A percentile compares a stretch with the other conserved stretches of the same genome.
These are phyloP conservation scores for Stephania cephalantha DNA, from an alignment of 164 flowering plant species.

Conservation along the genomic window DNA sequence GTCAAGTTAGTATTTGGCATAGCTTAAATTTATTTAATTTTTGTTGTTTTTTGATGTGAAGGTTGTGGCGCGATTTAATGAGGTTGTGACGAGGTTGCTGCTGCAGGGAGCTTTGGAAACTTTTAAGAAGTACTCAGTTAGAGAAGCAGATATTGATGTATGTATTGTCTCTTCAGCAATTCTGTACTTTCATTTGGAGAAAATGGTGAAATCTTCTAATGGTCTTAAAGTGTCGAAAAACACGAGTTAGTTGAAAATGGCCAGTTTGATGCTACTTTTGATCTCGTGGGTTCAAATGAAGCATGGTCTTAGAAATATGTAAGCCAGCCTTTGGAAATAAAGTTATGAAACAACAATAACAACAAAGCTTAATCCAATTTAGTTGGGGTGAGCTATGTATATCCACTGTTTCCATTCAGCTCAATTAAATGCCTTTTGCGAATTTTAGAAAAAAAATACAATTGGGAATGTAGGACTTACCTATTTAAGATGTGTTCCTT, in stretches of 20 bases:
- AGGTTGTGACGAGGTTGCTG: slow-evolving; percentile 73
- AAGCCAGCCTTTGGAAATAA: background rate
- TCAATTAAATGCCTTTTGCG: too few relatives aligned
- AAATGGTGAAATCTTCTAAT: background rate
- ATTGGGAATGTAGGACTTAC: background rate
- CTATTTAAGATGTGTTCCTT: background rate
- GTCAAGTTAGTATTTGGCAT: background rate
- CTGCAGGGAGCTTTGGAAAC: slow-evolving; percentile 90
- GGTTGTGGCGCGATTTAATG: slow-evolving; percentile 95
- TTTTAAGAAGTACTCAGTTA: slow-evolving; percentile 69
- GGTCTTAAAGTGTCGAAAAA: background rate
- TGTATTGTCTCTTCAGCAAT: slow-evolving; percentile 8
- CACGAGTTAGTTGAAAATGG: background rate
- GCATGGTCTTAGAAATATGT: background rate
- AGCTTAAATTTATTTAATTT: background rate
- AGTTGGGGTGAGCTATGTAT: too few relatives aligned
- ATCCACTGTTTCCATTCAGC: too few relatives aligned
- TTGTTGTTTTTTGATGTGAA: slow-evolving; percentile 16
- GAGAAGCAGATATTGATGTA: slow-evolving; percentile 84
- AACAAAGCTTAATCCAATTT: background rate
- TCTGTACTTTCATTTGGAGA: background rate
- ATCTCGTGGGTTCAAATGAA: background rate
- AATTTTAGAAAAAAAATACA: too few relatives aligned
- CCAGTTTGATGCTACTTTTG: background rate
- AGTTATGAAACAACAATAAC: background rate